Evolutionary conservation across 2,329 filamentous ascomycete species (phyloP).

Genomic region (Calonectria leucothoes): DNA sequence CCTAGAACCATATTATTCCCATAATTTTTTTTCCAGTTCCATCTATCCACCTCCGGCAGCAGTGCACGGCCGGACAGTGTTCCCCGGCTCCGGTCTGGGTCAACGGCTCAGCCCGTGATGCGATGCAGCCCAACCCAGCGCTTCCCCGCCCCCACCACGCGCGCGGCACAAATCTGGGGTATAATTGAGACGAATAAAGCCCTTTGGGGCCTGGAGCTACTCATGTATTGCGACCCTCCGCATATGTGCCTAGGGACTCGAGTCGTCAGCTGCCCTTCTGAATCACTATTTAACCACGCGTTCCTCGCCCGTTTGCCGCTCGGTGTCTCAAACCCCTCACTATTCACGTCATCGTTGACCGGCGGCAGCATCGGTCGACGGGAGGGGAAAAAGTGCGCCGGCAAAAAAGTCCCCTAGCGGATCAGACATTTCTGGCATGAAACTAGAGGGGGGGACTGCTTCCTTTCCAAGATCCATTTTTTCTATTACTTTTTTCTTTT

Average conservation of each 20-base stretch:
- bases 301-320: constrained; percentile 1
- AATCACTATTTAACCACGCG: constrained; percentile 5
- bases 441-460: not conserved
- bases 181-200: constrained; percentile 22
- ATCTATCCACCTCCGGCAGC: constrained; percentile 16
- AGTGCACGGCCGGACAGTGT: constrained; percentile 30
- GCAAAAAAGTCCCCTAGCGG: not conserved
- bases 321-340: constrained; percentile 8
- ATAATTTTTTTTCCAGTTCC: not conserved
- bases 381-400: not conserved
- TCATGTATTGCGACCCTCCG: not conserved
- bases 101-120: constrained; percentile 26
- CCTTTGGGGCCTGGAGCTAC: constrained; percentile 6
- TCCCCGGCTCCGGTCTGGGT: constrained; percentile 27
- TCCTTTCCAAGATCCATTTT: not conserved
- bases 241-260: constrained; percentile 5
- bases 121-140: constrained; percentile 13
- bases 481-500: no score
- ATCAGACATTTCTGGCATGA: not conserved
- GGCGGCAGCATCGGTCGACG: not conserved
- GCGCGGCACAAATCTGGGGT: constrained; percentile 19
- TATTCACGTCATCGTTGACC: not conserved
- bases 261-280: not conserved
- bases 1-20: not conserved
- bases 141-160: constrained; percentile 39